Base-by-base conservation (phyloP, 352 stramenopile species). In the Globisporangium solare region DNA sequence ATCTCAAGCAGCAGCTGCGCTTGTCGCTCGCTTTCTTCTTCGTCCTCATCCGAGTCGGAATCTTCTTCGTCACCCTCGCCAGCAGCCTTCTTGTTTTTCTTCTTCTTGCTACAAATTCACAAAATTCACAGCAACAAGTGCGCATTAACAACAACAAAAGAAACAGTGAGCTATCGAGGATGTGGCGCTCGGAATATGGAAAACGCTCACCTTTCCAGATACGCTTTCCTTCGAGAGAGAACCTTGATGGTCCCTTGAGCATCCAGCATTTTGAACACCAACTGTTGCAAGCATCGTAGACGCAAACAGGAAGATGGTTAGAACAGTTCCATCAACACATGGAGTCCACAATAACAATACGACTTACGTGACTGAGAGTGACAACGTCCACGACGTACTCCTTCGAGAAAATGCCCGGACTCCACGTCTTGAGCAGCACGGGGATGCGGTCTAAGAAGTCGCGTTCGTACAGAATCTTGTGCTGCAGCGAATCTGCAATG, bases 391-490 rank as follows among this genome's bases (percentile, higher is more conserved):
- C 57, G 31, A 87, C 76, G 51, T 93, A 93, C 1, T 78, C 74
- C 22, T 74, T 71, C 1, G 74, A 64, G 37, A 93, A 93, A 22
- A 73, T 64, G 27, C 74, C 72, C 6, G 84, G 82, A 24, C 64
- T 84, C 85, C 85, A 93, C 10, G 76, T 83, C 53, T 92, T 92
- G 21, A 95, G 54, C 17, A 95, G 56, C 39, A 95, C 78, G 0
- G 85, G 85, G 41, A 95, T 59, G 1, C 85, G 83, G 62, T 95
- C 85, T 8, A 95, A 53, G 49, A 95, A 95, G 50, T 95, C 85
- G 32, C 85, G 85, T 51, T 95, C 85, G 48, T 95, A 95, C 40
- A 95, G 79, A 49, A 95, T 85, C 51, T 95, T 95, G 70, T 95
- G 85, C 56, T 95, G 85, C 22, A 95, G 58, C 11, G 83, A 93